phyloP scores from a whole-genome alignment of 176 grass and related monocot genomes.

The Triticum turgidum region DNA sequence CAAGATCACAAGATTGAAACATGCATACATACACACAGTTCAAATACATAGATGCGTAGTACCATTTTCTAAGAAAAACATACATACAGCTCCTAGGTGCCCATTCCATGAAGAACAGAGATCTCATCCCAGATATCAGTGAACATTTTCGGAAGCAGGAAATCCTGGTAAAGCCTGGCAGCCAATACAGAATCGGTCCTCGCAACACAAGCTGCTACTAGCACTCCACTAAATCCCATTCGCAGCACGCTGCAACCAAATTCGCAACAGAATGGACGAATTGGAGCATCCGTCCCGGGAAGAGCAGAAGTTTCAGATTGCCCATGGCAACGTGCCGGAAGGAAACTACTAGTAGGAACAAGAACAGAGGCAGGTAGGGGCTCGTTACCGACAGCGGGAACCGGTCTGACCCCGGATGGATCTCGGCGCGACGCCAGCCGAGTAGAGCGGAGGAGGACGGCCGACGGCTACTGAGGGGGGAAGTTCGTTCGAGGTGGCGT shows the following conservation, averaged over 20 bases:
- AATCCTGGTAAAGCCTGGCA: not conserved
- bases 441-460: not conserved
- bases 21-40: too few species aligned
- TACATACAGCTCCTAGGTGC: not conserved
- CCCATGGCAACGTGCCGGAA: not conserved
- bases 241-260: not conserved
- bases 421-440: not conserved
- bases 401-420: not conserved
- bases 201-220: not conserved
- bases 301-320: not conserved
- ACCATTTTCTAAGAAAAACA: too few species aligned
- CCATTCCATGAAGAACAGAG: not conserved
- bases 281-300: not conserved
- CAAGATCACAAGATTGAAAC: too few species aligned
- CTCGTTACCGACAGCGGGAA: not conserved
- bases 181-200: not conserved
- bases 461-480: not conserved
- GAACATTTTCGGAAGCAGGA: conserved; percentile 22
- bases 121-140: conserved; percentile 4
- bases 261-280: not conserved
- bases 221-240: not conserved
- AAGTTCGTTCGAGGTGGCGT: not conserved
- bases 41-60: too few species aligned
- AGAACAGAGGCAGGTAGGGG: not conserved
- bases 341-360: not conserved